Percentiles rank a stretch among this genome's conserved stretches.
Conservation (phyloP, 805 yeast genomes). For the Hanseniaspora vineae region DNA sequence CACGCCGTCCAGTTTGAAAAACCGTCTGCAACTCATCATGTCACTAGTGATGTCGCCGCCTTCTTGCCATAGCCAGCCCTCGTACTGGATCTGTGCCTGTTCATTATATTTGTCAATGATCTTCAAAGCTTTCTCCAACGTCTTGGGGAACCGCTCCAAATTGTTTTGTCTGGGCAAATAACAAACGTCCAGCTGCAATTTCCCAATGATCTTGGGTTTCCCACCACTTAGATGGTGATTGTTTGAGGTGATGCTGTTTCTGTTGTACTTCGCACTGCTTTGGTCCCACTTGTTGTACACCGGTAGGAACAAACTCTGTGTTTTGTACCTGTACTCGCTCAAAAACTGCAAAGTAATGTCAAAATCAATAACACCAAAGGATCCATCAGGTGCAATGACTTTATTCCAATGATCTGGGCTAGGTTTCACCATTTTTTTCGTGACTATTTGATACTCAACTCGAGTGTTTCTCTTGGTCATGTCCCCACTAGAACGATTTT, state of each 20-base stretch:
- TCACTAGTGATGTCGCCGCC: conserved; percentile 69
- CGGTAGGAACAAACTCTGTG: conserved; percentile 5
- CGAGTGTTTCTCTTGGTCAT: conserved; percentile 22
- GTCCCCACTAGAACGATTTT: neutral
- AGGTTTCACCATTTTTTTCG: conserved; percentile 26
- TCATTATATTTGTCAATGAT: conserved; percentile 27
- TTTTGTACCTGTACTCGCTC: conserved; percentile 7
- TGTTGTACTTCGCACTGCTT: conserved; percentile 30
- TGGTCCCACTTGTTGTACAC: conserved; percentile 63
- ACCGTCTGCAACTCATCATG: conserved; percentile 53
- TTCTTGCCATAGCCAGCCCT: conserved; percentile 73
- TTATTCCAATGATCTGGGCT: conserved; percentile 45
- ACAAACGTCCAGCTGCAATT: conserved; percentile 47
- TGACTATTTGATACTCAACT: conserved; percentile 33
- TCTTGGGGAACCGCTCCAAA: conserved; percentile 55
- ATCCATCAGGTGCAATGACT: conserved; percentile 72
- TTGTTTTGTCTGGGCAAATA: conserved; percentile 51
- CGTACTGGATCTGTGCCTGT: conserved; percentile 27
- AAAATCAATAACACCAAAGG: conserved; percentile 70
- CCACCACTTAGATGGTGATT: neutral
- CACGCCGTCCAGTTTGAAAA: conserved; percentile 58
- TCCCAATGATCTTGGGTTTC: conserved; percentile 39
- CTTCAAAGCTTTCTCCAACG: conserved; percentile 41
- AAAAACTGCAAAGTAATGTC: conserved; percentile 19
- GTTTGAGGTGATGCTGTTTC: no score